A percentile compares a stretch with the other conserved stretches of the same genome.
Conservation (phyloP, 2,329 filamentous ascomycete species). For the Albifimbria verrucaria region DNA sequence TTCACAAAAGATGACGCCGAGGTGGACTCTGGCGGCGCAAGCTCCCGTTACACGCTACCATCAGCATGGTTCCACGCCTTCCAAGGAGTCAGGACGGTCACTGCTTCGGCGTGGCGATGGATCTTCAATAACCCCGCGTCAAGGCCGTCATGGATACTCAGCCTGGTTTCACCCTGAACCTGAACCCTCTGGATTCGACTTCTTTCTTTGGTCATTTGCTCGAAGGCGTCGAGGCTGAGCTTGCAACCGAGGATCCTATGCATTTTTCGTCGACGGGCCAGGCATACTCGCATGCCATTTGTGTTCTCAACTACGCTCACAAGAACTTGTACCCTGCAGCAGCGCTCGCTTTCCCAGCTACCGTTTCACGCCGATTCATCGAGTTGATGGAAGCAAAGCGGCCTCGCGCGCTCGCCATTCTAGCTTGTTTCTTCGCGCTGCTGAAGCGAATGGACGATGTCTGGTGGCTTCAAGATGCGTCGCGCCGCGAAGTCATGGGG, state of each 20-base stretch:
- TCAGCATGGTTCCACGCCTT: conserved; percentile 65
- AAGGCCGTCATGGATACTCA: conserved; percentile 62
- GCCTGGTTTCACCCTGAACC: conserved; percentile 58
- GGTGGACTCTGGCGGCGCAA: conserved; percentile 29
- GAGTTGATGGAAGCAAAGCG: conserved; percentile 56
- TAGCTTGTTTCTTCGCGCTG: conserved; percentile 65
- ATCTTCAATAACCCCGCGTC: conserved; percentile 54
- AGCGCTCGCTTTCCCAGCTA: conserved; percentile 61
- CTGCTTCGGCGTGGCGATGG: conserved; percentile 62
- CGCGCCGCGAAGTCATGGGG: conserved; percentile 62
- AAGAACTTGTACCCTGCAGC: conserved; percentile 56
- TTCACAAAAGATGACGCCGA: conserved; percentile 56
- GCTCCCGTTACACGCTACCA: conserved; percentile 53
- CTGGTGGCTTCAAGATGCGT: conserved; percentile 70
- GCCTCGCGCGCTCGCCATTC: conserved; percentile 59
- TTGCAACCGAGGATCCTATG: conserved; percentile 33
- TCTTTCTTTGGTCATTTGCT: conserved; percentile 62
- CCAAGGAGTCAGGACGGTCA: conserved; percentile 64
- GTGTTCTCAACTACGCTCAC: conserved; percentile 64
- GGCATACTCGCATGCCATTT: conserved; percentile 62
- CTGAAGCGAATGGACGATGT: conserved; percentile 58
- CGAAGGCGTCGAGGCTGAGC: conserved; percentile 54
- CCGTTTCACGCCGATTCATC: conserved; percentile 58
- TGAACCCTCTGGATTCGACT: conserved; percentile 44
- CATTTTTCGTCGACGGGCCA: conserved; percentile 35